Base-by-base conservation (phyloP, 257 asterid genomes). In the Nyctanthes arbortristis region DNA sequence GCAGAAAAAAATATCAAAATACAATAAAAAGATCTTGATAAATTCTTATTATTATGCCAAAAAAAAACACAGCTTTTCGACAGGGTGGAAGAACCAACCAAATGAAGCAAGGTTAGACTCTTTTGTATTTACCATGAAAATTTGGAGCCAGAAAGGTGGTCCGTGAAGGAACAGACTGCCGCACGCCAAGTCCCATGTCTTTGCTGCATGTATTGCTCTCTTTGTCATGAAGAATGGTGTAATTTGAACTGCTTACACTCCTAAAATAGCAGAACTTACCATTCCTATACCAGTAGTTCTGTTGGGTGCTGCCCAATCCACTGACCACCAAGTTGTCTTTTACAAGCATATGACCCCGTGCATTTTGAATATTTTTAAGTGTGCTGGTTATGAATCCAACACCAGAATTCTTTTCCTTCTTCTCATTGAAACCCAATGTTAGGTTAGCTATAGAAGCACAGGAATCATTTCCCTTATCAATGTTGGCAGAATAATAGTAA, bases 261-360 rank as follows among this genome's bases (percentile, higher is more conserved):
- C 98, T 88, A 35, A 61, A 77, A 65, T 89, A 92, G 72, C 96
- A 89, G 13, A 28, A 75, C 31, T 72, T 55, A 30, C 75, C 75
- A 20, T 82, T 78, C 0, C 29, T 40, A 18, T 78, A 88, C 5
- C 16, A 28, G 64, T 84, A 84, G 34, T 49, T 76, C 67, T 88
- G 98, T 60, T 84, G 87, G 1, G 87, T 87, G 77, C 86, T 85
- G 33, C 88, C 97, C 45, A 82, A 11, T 70, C 95, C 97, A 65
- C 73, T 66, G 4, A 82, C 39, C 1, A 76, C 87, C 20, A 75
- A 75, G 68, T 74, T 82, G 3, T 84, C 91, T 58, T 85, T 90
- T 60, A 92, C 84, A 49, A 81, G 63, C 84, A 88, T 82, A 22
- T 14, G 34, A 0, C 91, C 88, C 9, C 77, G 73, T 1, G 78